Conservation (phyloP, 2,329 filamentous ascomycete genomes). For the Exutisphaerella laricina region DNA sequence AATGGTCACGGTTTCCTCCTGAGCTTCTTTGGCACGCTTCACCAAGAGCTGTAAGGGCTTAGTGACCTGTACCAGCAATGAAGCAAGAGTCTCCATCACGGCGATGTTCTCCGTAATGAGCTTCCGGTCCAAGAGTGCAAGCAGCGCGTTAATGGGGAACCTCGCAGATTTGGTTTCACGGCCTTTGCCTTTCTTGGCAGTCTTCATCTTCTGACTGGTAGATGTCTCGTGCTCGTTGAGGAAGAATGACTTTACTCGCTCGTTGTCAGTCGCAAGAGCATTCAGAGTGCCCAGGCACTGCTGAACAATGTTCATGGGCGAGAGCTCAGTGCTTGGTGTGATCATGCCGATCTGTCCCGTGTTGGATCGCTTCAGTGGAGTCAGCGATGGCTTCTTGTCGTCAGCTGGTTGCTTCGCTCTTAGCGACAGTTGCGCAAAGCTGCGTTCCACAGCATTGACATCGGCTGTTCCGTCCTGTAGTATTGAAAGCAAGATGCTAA, state of each 20-base stretch:
- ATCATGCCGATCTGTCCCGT: constrained; percentile 47
- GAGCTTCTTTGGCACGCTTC: constrained; percentile 72
- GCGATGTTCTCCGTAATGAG: constrained; percentile 95
- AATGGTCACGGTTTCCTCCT: constrained; percentile 35
- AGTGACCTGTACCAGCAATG: constrained; percentile 81
- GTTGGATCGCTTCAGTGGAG: constrained; percentile 67
- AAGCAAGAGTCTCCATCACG: constrained; percentile 90
- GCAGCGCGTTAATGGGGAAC: constrained; percentile 85
- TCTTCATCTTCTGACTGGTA: constrained; percentile 58
- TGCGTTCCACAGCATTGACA: constrained; percentile 87
- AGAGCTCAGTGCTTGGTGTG: constrained; percentile 67
- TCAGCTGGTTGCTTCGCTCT: constrained; percentile 65
- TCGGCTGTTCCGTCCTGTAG: constrained; percentile 93
- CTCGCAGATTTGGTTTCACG: constrained; percentile 80
- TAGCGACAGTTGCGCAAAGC: constrained; percentile 86
- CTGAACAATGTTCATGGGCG: constrained; percentile 89
- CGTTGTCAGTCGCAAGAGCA: constrained; percentile 76
- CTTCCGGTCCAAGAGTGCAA: constrained; percentile 84
- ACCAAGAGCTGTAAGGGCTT: constrained; percentile 75
- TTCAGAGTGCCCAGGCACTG: constrained; percentile 85
- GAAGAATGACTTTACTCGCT: constrained; percentile 85
- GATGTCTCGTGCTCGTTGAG: constrained; percentile 86
- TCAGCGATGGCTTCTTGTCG: constrained; percentile 32
- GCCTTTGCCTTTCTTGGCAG: constrained; percentile 69
- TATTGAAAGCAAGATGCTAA: constrained; percentile 87